Base-by-base conservation (phyloP, 371 early-diverging fungal species). In the Lichtheimia corymbifera region DNA sequence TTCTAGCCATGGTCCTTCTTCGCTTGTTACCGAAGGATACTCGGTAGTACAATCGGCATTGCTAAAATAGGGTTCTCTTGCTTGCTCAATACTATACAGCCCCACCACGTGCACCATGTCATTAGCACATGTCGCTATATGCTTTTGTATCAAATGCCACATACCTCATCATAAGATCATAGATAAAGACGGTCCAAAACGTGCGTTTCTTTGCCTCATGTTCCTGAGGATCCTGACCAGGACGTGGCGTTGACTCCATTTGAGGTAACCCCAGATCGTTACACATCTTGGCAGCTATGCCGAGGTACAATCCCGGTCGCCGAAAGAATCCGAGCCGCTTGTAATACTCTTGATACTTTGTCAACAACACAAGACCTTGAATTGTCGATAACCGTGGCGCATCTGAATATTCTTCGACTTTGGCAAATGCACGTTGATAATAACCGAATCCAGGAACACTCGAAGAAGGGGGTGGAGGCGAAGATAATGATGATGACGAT, bases 211-310 rank as follows among this genome's bases (percentile, higher is more conserved):
- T 66, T 7, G 67, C 64, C 54, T 81, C 78, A 2, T 65, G 22
- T 55, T 64, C 70, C 44, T 65, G 20, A 27, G 64, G 24, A 41
- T 78, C 68, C 30, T 66, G 62, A 67, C 24, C 18, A 5, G 41
- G 18, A 45, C 24, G 24, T n/a, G 71, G 55, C 76, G 83, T 43
- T 66, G 74, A 50, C 73, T 82, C 47, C 17, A 67, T 27, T 53
- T 67, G 61, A 2, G 73, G 50, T 18, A 89, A 66, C 5, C 87
- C 88, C 4, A 94, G 68, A 57, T 91, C 92, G 53, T 85, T 77
- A 7, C 88, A 86, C 89, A 92, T 92, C 17, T 86, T 78, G 12
- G 88, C 83, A 25, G 92, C 93, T 82, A 73, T 69, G 3, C 73
- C 63, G 11, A 80, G 55, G 54, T 70, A 80, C 27, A 66, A 50